Base-by-base conservation (phyloP, 352 stramenopile species). In the Phytophthora citricola region DNA sequence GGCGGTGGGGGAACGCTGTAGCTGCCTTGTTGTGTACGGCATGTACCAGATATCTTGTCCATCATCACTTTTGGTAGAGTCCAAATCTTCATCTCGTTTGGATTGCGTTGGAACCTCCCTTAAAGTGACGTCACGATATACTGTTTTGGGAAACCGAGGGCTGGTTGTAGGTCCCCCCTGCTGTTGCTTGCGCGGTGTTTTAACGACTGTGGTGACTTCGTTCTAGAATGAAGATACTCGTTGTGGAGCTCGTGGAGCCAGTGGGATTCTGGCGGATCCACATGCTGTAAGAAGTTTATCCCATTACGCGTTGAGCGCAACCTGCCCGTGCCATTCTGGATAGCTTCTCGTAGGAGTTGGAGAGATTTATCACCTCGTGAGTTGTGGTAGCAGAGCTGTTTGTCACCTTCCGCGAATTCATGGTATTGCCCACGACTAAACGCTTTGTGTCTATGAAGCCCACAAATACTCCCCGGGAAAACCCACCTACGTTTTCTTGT, bases 11-110 rank as follows among this genome's bases (percentile, higher is more conserved):
- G 78, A 85, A 1, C 38, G 70, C 41, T 92, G 79, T 22, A 73
- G 66, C 22, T 74, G 63, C 22, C 85, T 76, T 3, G 81, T 88
- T 44, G 85, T 93, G 69, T 93, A 93, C 8, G 83, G 78, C 43
- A 93, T 50, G 44, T 93, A 92, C 53, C 55, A 72, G 24, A n/a
- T 38, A 11, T 22, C 44, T 24, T 59, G 48, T 5, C 29, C 26
- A 10, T 60, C 53, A 5, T 59, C 58, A 36, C 34, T 32, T 20
- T 68, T 51, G 31, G 1, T 29, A 22, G 14, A 9, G 9, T 9
- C 17, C 24, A 43, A 22, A 31, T 55, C 40, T 46, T 71, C 56
- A 40, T 57, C 36, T 49, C 52, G 56, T n/a, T 34, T 51, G 22
- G 63, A 47, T n/a, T 27, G 32, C 15, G 7, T 7, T 48, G 22